These are phyloP conservation scores for Circinella umbellata DNA, from an alignment of 371 early-diverging fungal genomes.

Conservation along the genomic window DNA sequence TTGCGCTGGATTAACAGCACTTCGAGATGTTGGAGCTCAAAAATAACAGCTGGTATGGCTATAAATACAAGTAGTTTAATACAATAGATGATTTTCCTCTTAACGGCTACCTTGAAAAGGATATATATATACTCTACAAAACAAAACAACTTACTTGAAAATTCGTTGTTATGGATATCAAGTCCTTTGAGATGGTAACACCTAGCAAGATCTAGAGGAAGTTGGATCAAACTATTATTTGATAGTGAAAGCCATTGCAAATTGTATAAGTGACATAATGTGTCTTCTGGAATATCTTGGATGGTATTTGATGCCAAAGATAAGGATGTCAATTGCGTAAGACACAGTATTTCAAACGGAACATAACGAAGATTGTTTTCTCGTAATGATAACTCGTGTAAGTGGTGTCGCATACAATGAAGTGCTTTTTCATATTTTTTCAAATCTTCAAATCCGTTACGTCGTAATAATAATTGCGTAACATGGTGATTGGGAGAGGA, in stretches of 20 bases:
- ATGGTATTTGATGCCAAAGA: conserved; percentile 70
- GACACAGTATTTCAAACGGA: conserved; percentile 59
- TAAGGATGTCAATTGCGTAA: conserved; percentile 64
- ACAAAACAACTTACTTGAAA: conserved; percentile 32
- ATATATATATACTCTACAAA: background rate
- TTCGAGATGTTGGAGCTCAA: conserved; percentile 35
- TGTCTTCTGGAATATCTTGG: conserved; percentile 18
- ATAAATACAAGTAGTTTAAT: background rate
- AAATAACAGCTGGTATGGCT: conserved; percentile 58
- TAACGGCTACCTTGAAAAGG: too few species aligned
- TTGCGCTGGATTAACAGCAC: conserved; percentile 55
- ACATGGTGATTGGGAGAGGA: background rate
- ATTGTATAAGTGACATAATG: conserved; percentile 24
- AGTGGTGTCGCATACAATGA: conserved; percentile 5
- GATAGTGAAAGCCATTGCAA: conserved; percentile 42
- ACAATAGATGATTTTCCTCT: too few species aligned
- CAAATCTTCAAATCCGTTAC: conserved; percentile 9
- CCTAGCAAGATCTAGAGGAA: conserved; percentile 60
- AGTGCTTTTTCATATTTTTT: conserved; percentile 3
- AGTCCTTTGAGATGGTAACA: conserved; percentile 63
- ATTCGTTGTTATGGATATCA: conserved; percentile 65
- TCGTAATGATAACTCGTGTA: conserved; percentile 50
- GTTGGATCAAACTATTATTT: conserved; percentile 25
- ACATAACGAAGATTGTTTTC: conserved; percentile 50
- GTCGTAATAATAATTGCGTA: conserved; percentile 14